Base-by-base conservation (phyloP, 2,329 filamentous ascomycete genomes). In the Aspergillus sojae region DNA sequence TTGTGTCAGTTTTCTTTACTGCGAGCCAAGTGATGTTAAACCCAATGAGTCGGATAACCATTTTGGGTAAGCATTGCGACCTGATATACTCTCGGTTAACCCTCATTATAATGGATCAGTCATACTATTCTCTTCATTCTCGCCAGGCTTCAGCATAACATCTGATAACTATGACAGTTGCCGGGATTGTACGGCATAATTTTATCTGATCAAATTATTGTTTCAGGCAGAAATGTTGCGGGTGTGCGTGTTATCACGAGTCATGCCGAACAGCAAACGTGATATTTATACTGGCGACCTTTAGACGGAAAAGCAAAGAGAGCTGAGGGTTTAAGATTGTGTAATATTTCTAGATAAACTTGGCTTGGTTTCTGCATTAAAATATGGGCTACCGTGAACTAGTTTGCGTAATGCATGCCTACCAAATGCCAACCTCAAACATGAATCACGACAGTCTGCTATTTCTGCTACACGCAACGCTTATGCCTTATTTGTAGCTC, bases 11-110 rank as follows among this genome's bases (percentile, higher is more conserved):
- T 28, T 28, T 28, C 26, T 28, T 1, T 28, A 4, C 26, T 3
- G 26, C 6, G 6, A 12, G 11, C 23, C 11, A 30, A 21, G n/a
- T 12, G 19, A 23, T 9, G 30, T 5, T 1, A n/a, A 5, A 11
- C 43, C n/a, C 30, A 36, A 36, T 11, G 14, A 32, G 5, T 5
- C 4, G 23, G 21, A 16, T 30, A 36, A 10, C 58, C 58, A 23
- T 30, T 60, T 54, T 32, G 58, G 48, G 58, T 54, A 60, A 60
- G 32, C 58, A 54, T 41, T 60, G 58, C 58, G 58, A 54, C 16
- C 12, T 54, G 34, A 48, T 48, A 46, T 23, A 48, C 21, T 60
- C 26, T 26, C 58, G 16, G 46, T 5, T 46, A 10, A 28, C 26
- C 16, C 14, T 28, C 6, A 16, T 28, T 16, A n/a, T n/a, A 26